Evolutionary conservation across 768 basidiomycete species (phyloP).

Genomic region (Boletus pseudopeckii): DNA sequence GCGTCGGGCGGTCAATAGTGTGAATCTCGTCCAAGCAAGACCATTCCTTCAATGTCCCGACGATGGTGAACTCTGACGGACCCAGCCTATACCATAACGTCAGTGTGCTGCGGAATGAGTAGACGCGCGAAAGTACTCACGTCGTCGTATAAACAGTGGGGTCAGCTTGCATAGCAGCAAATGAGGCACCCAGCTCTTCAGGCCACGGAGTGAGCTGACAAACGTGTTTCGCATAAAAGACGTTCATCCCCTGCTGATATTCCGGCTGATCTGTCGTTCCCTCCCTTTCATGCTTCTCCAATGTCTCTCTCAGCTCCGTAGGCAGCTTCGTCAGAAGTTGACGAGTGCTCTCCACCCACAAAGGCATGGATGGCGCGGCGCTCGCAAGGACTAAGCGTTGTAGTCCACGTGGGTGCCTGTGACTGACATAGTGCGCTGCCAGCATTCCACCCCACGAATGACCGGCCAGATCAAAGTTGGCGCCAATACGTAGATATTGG

Average conservation of each 20-base stretch:
- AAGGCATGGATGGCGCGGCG: constrained; percentile 29
- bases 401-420: constrained; percentile 38
- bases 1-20: constrained; percentile 36
- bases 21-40: constrained; percentile 42
- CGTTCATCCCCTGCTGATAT: constrained; percentile 30
- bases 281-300: constrained; percentile 33
- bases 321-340: constrained; percentile 27
- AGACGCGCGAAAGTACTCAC: neutral
- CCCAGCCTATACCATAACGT: constrained; percentile 8
- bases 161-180: constrained; percentile 26
- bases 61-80: constrained; percentile 36
- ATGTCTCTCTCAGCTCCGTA: constrained; percentile 20
- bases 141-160: constrained; percentile 30
- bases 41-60: constrained; percentile 46
- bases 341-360: constrained; percentile 28
- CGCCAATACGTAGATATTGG: constrained; percentile 36
- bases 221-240: constrained; percentile 34
- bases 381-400: constrained; percentile 35
- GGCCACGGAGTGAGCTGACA: constrained; percentile 36
- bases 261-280: constrained; percentile 33
- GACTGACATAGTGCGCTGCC: constrained; percentile 38
- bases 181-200: constrained; percentile 27
- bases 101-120: neutral
- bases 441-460: constrained; percentile 63
- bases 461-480: constrained; percentile 45